Conservation (phyloP, 2,329 filamentous ascomycete genomes). For the Botrytis cinerea region DNA sequence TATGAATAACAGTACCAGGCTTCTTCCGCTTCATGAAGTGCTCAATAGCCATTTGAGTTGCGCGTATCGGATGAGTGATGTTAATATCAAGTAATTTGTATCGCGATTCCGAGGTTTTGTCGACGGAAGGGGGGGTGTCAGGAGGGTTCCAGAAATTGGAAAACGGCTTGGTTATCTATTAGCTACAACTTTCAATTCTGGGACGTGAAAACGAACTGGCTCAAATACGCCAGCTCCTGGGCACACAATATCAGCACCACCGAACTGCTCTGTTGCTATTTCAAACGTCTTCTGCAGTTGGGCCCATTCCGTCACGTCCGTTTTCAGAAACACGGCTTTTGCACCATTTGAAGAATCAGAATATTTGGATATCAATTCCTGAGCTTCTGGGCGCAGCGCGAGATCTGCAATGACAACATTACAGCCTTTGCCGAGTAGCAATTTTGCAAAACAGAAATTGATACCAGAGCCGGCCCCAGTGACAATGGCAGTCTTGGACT, state of each 20-base stretch:
- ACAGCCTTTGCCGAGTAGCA: conserved; percentile 47
- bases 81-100: conserved; percentile 53
- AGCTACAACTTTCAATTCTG: background rate
- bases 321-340: conserved; percentile 47
- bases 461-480: conserved; percentile 58
- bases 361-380: conserved; percentile 38
- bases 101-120: conserved; percentile 44
- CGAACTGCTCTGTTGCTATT: conserved; percentile 42
- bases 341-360: conserved; percentile 25
- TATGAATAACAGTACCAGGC: conserved; percentile 46
- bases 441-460: conserved; percentile 48
- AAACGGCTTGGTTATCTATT: conserved; percentile 43
- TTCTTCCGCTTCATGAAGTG: conserved; percentile 47
- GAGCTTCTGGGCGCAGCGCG: conserved; percentile 47
- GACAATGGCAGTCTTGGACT: conserved; percentile 53
- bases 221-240: conserved; percentile 51
- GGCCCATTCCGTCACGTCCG: conserved; percentile 48
- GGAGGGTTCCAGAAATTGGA: conserved; percentile 54
- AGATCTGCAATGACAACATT: conserved; percentile 52
- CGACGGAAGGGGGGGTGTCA: conserved; percentile 46
- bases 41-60: conserved; percentile 52
- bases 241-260: conserved; percentile 44
- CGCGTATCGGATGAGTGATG: conserved; percentile 53
- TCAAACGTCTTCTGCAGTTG: conserved; percentile 43
- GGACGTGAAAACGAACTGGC: conserved; percentile 41